Conservation (phyloP, 345 rosid species). For the Moricandia arvensis region DNA sequence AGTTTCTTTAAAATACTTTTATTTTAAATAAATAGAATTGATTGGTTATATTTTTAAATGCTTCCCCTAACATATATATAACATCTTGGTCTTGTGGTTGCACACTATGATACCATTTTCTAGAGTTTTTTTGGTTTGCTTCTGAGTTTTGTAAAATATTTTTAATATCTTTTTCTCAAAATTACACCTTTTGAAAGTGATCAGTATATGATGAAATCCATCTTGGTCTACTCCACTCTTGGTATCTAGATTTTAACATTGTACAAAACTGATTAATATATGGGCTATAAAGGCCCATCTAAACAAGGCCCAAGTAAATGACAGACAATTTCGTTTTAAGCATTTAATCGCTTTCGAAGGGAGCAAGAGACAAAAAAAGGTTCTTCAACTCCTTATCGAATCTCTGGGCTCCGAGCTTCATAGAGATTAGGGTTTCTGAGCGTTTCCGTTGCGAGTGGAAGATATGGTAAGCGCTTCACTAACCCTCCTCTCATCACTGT, state of each 20-base stretch:
- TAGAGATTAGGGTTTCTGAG: not conserved
- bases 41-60: too few species aligned
- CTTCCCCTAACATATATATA: too few species aligned
- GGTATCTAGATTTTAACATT: not conserved
- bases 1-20: too few species aligned
- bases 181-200: too few species aligned
- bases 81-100: too few species aligned
- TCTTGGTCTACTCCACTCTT: too few species aligned
- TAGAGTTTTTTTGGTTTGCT: too few species aligned
- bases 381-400: not conserved
- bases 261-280: not conserved
- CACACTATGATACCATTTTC: too few species aligned
- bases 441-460: conserved; percentile 1
- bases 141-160: too few species aligned
- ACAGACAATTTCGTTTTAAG: not conserved
- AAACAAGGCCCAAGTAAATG: not conserved
- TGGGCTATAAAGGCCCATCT: not conserved
- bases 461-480: conserved; percentile 19
- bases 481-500: not conserved
- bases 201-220: too few species aligned
- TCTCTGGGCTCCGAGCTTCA: not conserved
- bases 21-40: too few species aligned
- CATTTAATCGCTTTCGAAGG: not conserved
- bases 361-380: not conserved
- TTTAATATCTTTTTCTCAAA: too few species aligned